These are phyloP conservation scores for Narthecium ossifragum DNA, from an alignment of 106 monocot species.

Conservation along the genomic window DNA sequence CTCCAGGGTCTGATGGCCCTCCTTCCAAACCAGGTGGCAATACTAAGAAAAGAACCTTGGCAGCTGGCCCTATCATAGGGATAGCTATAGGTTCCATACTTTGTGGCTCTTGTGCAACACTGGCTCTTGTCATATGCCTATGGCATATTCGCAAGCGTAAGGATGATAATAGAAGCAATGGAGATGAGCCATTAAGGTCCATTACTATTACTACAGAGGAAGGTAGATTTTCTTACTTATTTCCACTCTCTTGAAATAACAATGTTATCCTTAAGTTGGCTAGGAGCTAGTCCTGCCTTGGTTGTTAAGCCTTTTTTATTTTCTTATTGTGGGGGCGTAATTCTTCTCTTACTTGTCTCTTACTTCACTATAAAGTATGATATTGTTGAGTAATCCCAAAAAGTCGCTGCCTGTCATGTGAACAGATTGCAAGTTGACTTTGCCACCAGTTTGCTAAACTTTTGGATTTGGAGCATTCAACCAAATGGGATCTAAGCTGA, in stretches of 20 bases:
- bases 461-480: too few relatives aligned
- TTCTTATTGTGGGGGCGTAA: too few relatives aligned
- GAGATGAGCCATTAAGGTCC: constrained; percentile 15
- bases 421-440: too few relatives aligned
- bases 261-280: too few relatives aligned
- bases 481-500: too few relatives aligned
- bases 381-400: too few relatives aligned
- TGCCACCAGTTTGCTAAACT: too few relatives aligned
- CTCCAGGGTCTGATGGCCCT: constrained; percentile 10
- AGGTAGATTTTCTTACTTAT: constrained; percentile 21
- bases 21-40: constrained; percentile 5
- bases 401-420: too few relatives aligned
- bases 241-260: too few relatives aligned
- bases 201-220: constrained; percentile 18
- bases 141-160: constrained; percentile 15
- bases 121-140: constrained; percentile 24
- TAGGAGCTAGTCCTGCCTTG: background rate
- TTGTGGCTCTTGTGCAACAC: constrained; percentile 16
- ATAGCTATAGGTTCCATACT: constrained; percentile 37
- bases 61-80: constrained; percentile 28
- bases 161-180: constrained; percentile 5
- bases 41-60: constrained; percentile 21
- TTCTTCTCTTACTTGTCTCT: too few relatives aligned
- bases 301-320: background rate
- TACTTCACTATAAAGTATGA: too few relatives aligned